Evolutionary conservation across 1,284 basidiomycete genomes (phyloP), one percentile per base, ranked within the genome.

Genomic region (Kwoniella shivajii): DNA sequence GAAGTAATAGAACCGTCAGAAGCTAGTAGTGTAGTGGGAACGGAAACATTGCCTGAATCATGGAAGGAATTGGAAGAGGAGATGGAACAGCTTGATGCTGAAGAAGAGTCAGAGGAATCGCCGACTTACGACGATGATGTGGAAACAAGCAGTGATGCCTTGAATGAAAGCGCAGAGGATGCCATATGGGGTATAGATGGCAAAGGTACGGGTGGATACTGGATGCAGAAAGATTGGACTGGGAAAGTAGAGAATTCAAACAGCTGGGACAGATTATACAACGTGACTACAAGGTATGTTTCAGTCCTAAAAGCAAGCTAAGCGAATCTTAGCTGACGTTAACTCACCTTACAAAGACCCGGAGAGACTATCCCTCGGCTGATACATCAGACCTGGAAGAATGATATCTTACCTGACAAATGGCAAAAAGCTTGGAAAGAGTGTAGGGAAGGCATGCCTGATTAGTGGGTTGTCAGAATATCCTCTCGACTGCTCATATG

Each of bases 321-420:
- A 30, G 10, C 13, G 22, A 37, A 38, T 50, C 54, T 43, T 43
- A 24, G 59, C 55, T 61, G 56, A 61, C 46, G 13, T 30, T 3
- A 29, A 18, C 3, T 27, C 18, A 29, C 20, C 4, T 38, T 33
- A 29, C 29, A 27, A 54, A 73, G 68, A 55, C 65, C 64, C 20
- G 79, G 84, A 43, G 87, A 92, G 70, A 85, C 83, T 65, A 88
- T 98, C 39, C 95, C 95, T 1, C 85, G 92, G 49, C 91, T 99
- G 67, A 86, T 99, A 52, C 95, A 99, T 79, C 95, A 98, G 83
- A 99, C 96, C 20, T 99, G 95, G 95, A 97, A 96, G 81, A 87
- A 88, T 18, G 87, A 95, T 61, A 84, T 83, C 0, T 82, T 99
- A 22, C 96, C 96, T 4, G 80, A 84, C 37, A 84, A 85, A 61